phyloP scores from a whole-genome alignment of 495 filamentous ascomycete genomes.

The Daldinia vernicosa region DNA sequence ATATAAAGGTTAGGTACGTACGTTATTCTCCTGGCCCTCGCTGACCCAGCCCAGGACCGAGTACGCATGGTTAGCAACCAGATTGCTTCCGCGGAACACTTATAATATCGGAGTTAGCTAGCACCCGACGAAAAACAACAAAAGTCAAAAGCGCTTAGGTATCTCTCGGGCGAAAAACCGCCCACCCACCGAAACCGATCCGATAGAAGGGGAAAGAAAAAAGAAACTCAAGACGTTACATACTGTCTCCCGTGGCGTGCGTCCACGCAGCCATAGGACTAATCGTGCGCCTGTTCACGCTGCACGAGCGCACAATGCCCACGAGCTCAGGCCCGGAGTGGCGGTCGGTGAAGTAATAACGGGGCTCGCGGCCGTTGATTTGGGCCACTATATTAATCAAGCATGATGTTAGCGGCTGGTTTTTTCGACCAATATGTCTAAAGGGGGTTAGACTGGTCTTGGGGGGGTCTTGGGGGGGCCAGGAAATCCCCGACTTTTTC shows the following conservation, averaged over 20 bases:
- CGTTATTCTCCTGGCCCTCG: slow-evolving; percentile 45
- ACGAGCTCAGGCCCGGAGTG: slow-evolving; percentile 43
- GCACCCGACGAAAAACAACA: not conserved
- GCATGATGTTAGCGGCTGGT: no score
- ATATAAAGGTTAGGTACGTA: not conserved
- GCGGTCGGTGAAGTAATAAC: slow-evolving; percentile 45
- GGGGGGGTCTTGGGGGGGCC: not conserved
- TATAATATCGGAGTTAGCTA: not conserved
- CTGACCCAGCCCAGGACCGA: slow-evolving; percentile 50
- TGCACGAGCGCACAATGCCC: slow-evolving; percentile 44
- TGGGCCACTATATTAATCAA: slow-evolving; percentile 38
- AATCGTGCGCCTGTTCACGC: slow-evolving; percentile 49
- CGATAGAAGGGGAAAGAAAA: not conserved
- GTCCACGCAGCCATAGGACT: slow-evolving; percentile 48
- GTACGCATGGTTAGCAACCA: slow-evolving; percentile 53
- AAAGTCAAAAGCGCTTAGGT: not conserved
- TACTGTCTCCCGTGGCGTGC: slow-evolving; percentile 38
- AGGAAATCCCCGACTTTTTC: not conserved
- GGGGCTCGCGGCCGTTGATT: slow-evolving; percentile 45
- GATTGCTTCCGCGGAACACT: slow-evolving; percentile 47
- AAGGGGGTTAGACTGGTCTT: not conserved
- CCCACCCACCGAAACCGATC: not conserved
- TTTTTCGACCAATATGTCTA: not conserved
- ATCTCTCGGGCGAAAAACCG: not conserved
- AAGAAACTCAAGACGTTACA: not conserved